Evolutionary conservation across 768 basidiomycete genomes (phyloP).

Genomic region (Kwoniella dendrophila): DNA sequence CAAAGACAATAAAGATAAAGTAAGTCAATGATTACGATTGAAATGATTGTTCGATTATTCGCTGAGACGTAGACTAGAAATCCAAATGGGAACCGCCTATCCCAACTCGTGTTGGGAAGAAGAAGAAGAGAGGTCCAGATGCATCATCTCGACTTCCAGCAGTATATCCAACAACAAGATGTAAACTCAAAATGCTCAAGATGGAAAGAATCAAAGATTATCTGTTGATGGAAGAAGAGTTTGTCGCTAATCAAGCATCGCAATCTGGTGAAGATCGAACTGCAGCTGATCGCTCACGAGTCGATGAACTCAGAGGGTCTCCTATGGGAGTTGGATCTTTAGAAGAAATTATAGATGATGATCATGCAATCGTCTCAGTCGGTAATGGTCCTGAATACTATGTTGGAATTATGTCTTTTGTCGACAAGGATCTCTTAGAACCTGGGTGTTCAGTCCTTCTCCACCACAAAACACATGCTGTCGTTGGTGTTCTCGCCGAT

Average conservation of each 20-base stretch:
- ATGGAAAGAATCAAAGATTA: slow-evolving; percentile 98
- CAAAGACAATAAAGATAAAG: slow-evolving; percentile 50
- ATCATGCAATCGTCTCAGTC: slow-evolving; percentile 86
- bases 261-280: slow-evolving; percentile 81
- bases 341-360: slow-evolving; percentile 73
- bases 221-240: slow-evolving; percentile 73
- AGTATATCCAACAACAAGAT: slow-evolving; percentile 91
- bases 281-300: slow-evolving; percentile 87
- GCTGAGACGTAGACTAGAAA: slow-evolving; percentile 46
- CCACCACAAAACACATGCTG: slow-evolving; percentile 92
- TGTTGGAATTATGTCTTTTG: slow-evolving; percentile 95
- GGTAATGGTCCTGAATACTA: slow-evolving; percentile 94
- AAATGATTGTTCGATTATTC: neutral
- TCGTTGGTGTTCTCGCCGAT: slow-evolving; percentile 93
- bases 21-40: slow-evolving; percentile 11
- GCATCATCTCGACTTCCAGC: slow-evolving; percentile 87
- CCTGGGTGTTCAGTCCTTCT: slow-evolving; percentile 92
- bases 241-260: slow-evolving; percentile 55
- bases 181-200: slow-evolving; percentile 91
- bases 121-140: slow-evolving; percentile 92
- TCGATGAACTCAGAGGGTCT: slow-evolving; percentile 90
- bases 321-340: slow-evolving; percentile 98
- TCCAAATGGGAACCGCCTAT: slow-evolving; percentile 98
- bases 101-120: slow-evolving; percentile 94
- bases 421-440: slow-evolving; percentile 96